Evolutionary conservation across 164 flowering plant species (phyloP), one percentile per base, ranked within the genome.

Genomic region (Cinnamomum chago): DNA sequence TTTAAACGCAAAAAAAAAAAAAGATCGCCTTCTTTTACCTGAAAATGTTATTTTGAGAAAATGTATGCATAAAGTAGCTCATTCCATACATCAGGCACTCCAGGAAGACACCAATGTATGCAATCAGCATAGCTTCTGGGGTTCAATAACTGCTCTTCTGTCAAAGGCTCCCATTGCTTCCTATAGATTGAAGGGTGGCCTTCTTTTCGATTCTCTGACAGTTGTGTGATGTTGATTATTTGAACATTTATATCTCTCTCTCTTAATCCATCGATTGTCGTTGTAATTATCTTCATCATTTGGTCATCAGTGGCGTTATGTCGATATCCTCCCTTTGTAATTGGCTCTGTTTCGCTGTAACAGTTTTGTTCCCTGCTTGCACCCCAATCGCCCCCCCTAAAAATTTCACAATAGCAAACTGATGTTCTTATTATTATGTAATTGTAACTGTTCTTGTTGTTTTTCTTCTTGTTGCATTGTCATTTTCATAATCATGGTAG

Each of bases 61-160:
- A 89, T 82, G 65, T 83, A 76, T 20, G 94, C 85, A 72, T 84
- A 88, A n/a, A 91, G 85, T 24, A 93, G 83, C 70, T 88, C 87
- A 73, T 93, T 93, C 98, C 98, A 93, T 4, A 79, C 80, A 81
- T 91, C 98, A 3, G 93, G 96, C 1, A 93, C 87, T n/a, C 98
- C 97, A n/a, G 98, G 96, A 40, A 93, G 90, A 75, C 96, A 93
- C 96, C 98, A 93, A 72, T 93, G 98, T 13, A 76, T 80, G 64
- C 98, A 93, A 77, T 93, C 98, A 17, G 93, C 79, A 68, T 86
- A 90, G 15, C 85, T 84, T 1, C 30, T 79, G 0, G 97, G 96
- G 30, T 90, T 76, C 1, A 79, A 22, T 18, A 82, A 2, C 71
- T 90, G 90, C 3, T 85, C 82, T 74, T 82, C 73, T 0, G 84